A percentile compares a stretch with the other conserved stretches of the same genome.
phyloP scores from a whole-genome alignment of 192 early-diverging fungal genomes.

The Entomortierella beljakovae region DNA sequence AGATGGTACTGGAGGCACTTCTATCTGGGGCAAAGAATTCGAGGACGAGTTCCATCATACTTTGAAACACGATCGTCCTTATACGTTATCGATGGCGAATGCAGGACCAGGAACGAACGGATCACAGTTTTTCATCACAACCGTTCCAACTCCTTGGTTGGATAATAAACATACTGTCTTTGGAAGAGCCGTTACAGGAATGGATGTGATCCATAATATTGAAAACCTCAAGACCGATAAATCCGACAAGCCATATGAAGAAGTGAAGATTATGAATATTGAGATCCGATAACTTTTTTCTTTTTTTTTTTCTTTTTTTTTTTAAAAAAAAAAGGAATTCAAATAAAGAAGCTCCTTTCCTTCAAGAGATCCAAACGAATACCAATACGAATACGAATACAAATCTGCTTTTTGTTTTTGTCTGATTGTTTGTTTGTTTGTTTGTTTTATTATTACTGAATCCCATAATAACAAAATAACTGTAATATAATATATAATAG shows the following conservation, averaged over 20 bases:
- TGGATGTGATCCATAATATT: slow-evolving; percentile 93
- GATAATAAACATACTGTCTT: slow-evolving; percentile 98
- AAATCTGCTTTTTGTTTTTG: too few species aligned
- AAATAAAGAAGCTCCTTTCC: not conserved
- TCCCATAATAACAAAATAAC: too few species aligned
- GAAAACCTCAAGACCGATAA: slow-evolving; percentile 87
- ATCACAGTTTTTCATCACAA: slow-evolving; percentile 97
- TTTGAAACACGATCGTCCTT: slow-evolving; percentile 88
- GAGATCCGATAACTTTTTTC: slow-evolving; percentile 67
- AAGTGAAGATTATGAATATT: slow-evolving; percentile 81
- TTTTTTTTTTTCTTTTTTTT: not conserved
- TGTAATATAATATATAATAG: too few species aligned
- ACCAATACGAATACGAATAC: too few species aligned
- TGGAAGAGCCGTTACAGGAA: slow-evolving; percentile 88
- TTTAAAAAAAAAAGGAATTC: not conserved
- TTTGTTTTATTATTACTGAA: too few species aligned
- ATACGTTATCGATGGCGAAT: slow-evolving; percentile 97
- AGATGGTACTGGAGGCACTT: slow-evolving; percentile 96
- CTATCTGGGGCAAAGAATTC: slow-evolving; percentile 92
- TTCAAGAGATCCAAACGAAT: too few species aligned
- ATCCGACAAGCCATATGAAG: slow-evolving; percentile 89
- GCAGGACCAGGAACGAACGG: slow-evolving; percentile 90
- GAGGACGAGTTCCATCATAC: slow-evolving; percentile 91
- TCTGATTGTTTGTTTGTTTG: too few species aligned
- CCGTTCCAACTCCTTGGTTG: slow-evolving; percentile 93